Evolutionary conservation across 495 filamentous ascomycete species (phyloP).

Genomic region (Penicillium pulvis): DNA sequence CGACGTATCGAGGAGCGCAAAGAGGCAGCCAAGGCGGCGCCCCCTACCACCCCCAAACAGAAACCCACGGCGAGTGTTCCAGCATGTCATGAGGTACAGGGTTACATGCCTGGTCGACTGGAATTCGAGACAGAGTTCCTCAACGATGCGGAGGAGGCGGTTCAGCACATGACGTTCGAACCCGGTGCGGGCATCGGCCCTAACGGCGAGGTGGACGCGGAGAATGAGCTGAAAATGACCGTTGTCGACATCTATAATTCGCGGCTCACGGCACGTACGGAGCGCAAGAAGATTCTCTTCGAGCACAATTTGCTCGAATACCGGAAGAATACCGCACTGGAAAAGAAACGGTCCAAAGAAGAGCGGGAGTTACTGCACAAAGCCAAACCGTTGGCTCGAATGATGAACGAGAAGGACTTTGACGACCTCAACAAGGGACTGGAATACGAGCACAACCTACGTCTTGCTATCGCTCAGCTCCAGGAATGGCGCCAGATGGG

Average conservation of each 20-base stretch:
- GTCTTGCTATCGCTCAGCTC: conserved; percentile 85
- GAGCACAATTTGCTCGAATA: conserved; percentile 94
- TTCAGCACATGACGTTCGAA: conserved; percentile 97
- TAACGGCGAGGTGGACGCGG: conserved; percentile 84
- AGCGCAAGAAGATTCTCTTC: conserved; percentile 95
- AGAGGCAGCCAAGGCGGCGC: conserved; percentile 80
- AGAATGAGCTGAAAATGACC: conserved; percentile 95
- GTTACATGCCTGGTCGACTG: conserved; percentile 96
- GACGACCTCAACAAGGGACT: conserved; percentile 80
- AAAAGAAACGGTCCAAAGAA: conserved; percentile 96
- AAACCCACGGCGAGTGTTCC: conserved; percentile 94
- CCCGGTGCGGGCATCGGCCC: conserved; percentile 90
- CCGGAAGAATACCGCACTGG: conserved; percentile 76
- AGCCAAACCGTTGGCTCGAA: conserved; percentile 91
- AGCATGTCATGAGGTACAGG: conserved; percentile 94
- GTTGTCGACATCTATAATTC: conserved; percentile 99
- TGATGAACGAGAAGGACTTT: conserved; percentile 94
- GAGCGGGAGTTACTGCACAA: conserved; percentile 88
- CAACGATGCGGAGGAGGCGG: conserved; percentile 97
- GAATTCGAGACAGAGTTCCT: conserved; percentile 98
- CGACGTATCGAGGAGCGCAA: conserved; percentile 89
- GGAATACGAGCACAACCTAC: conserved; percentile 85
- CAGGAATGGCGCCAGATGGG: conserved; percentile 90
- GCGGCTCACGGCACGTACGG: conserved; percentile 85
- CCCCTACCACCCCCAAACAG: conserved; percentile 84